Evolutionary conservation across 257 asterid genomes (phyloP), one percentile per base, ranked within the genome.

Genomic region (Lycium ferocissimum): DNA sequence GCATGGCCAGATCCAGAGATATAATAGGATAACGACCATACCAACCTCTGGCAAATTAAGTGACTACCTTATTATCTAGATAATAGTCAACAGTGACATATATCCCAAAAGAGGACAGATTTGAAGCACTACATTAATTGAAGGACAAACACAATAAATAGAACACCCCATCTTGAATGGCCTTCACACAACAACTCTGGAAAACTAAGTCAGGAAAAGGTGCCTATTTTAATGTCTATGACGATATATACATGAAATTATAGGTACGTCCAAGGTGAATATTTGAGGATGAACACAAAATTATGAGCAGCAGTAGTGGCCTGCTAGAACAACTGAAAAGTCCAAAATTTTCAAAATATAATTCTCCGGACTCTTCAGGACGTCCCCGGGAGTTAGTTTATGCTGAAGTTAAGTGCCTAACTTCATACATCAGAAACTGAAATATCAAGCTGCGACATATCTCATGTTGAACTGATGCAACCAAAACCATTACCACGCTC

Each of bases 1-100:
- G 82, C 33, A 78, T 53, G 82, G 13, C 49, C 47, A 33, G 15
- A 33, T 78, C 65, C 65, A 53, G 49, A 33, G 82, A 78, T 53
- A 33, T 53, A 53, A 78, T 78, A 53, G 65, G 65, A 78, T 26
- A 53, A 22, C 40, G 38, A 78, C 65, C 58, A 78, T 15, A 26
- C 65, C 7, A 17, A 14, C 49, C 33, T 22, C 71, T 78, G 66
- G 49, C 20, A 33, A 33, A 53, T 33, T 37, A 33, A 78, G 49
- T 66, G 73, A 53, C 82, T 53, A 76, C 65, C 33, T 53, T 66
- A 1, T 66, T 66, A 6, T 5, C 18, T 66, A 33, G n/a, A 33
- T 33, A 66, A 66, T 5, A 45, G 45, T 26, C 6, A 33, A 66
- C 6, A 33, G 73, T 66, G 73, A 33, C 5, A 66, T 33, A 5